phyloP scores from a whole-genome alignment of 2,329 filamentous ascomycete genomes.

The Tolypocladium tundrense region DNA sequence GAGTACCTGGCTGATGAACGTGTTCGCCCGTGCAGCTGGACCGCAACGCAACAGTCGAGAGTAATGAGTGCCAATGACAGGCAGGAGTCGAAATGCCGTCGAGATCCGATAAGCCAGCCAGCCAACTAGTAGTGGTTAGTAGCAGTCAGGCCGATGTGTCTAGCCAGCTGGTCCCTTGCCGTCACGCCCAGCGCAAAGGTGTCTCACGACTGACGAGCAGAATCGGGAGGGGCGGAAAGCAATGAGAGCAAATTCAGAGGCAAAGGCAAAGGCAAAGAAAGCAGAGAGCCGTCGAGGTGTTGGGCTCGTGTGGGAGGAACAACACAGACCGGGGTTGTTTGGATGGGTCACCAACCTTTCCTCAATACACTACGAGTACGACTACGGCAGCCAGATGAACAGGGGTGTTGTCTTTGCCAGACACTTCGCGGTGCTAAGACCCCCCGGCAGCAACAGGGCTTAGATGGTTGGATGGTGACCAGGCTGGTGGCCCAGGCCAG shows the following conservation, averaged over 20 bases:
- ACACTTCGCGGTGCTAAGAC: conserved; percentile 8
- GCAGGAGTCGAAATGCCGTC: neutral
- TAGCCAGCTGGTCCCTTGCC: neutral
- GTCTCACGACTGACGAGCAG: conserved; percentile 1
- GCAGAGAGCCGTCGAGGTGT: conserved; percentile 2
- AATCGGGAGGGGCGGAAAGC: neutral
- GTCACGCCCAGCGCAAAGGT: conserved; percentile 1
- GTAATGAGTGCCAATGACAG: neutral
- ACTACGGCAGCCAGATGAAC: conserved; percentile 4
- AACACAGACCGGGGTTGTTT: conserved; percentile 3
- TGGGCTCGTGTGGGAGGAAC: conserved; percentile 3
- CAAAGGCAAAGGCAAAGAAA: neutral
- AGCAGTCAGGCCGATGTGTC: neutral
- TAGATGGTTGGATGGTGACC: conserved; percentile 8
- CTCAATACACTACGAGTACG: conserved; percentile 1
- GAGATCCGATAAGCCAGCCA: neutral
- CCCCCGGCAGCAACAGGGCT: conserved; percentile 7
- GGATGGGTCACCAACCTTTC: conserved; percentile 1
- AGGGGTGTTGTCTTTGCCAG: conserved; percentile 9
- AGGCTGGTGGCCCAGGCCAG: conserved; percentile 6
- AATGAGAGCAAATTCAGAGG: conserved; percentile 1
- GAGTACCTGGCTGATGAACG: neutral
- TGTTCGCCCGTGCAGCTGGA: neutral
- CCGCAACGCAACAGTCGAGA: neutral
- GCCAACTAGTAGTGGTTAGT: neutral